Evolutionary conservation across 352 stramenopile genomes (phyloP).

Genomic region (Phytophthora megakarya): DNA sequence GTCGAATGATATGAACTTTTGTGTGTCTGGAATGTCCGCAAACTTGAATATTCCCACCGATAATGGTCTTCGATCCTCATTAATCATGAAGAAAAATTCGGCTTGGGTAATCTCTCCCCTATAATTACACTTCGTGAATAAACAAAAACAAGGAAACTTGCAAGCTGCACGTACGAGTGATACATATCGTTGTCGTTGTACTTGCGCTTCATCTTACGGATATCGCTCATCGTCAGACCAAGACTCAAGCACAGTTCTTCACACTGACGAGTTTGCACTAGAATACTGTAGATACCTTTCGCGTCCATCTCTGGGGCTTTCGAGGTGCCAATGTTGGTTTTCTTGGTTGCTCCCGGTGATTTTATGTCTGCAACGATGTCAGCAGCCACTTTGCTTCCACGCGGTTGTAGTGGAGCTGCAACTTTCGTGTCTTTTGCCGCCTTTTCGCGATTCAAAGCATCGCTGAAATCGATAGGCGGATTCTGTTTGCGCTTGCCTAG

Average conservation of each 20-base stretch:
- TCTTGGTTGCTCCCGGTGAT: background rate
- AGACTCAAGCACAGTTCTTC: conserved; percentile 57
- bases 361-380: conserved; percentile 4
- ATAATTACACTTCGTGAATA: background rate
- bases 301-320: conserved; percentile 26
- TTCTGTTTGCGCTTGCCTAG: conserved; percentile 27
- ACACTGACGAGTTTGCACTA: conserved; percentile 59
- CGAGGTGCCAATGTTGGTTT: background rate
- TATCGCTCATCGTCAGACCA: conserved; percentile 55
- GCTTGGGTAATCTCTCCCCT: conserved; percentile 76
- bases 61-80: conserved; percentile 56
- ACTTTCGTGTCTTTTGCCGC: background rate
- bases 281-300: conserved; percentile 52
- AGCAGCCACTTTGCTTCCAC: conserved; percentile 19
- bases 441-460: conserved; percentile 39
- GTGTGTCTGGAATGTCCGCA: conserved; percentile 37
- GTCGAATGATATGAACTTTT: conserved; percentile 74
- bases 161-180: conserved; percentile 67
- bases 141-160: background rate
- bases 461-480: conserved; percentile 30
- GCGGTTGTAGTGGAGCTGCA: background rate
- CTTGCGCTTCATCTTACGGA: conserved; percentile 73
- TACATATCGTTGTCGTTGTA: conserved; percentile 82
- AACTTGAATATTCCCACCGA: conserved; percentile 61
- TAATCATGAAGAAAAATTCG: conserved; percentile 79